Conservation (phyloP, 352 stramenopile species). For the Pythium sukuiense region DNA sequence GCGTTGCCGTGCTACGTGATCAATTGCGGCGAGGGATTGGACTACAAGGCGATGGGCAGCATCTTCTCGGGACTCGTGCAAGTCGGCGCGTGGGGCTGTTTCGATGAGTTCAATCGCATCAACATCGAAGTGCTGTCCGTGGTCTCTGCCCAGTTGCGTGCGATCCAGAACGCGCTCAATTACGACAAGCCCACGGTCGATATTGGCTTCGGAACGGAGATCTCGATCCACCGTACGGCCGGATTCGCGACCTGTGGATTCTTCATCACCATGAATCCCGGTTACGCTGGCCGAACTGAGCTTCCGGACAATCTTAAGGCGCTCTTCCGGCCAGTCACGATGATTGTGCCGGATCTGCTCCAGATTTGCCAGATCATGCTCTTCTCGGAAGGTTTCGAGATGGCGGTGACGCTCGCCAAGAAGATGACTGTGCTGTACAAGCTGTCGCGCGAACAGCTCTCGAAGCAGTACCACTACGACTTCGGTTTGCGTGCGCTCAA, state of each 20-base stretch:
- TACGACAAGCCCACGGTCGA: slow-evolving; percentile 90
- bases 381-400: slow-evolving; percentile 92
- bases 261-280: slow-evolving; percentile 96
- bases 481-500: slow-evolving; percentile 94
- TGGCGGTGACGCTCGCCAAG: slow-evolving; percentile 87
- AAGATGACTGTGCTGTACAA: slow-evolving; percentile 97
- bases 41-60: slow-evolving; percentile 92
- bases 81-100: slow-evolving; percentile 85
- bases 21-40: slow-evolving; percentile 90
- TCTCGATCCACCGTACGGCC: slow-evolving; percentile 89
- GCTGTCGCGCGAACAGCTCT: slow-evolving; percentile 93
- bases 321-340: slow-evolving; percentile 92
- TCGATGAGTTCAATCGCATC: slow-evolving; percentile 89
- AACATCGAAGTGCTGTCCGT: slow-evolving; percentile 88
- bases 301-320: slow-evolving; percentile 93
- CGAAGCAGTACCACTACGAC: slow-evolving; percentile 96
- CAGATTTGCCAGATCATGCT: slow-evolving; percentile 96
- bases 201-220: slow-evolving; percentile 91
- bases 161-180: slow-evolving; percentile 93
- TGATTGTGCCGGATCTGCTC: slow-evolving; percentile 92
- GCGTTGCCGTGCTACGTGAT: slow-evolving; percentile 92
- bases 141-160: slow-evolving; percentile 85
- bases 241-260: slow-evolving; percentile 93
- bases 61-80: slow-evolving; percentile 91
- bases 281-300: slow-evolving; percentile 91